Percentiles rank a stretch among this genome's conserved stretches.
phyloP scores from a whole-genome alignment of 495 filamentous ascomycete species.

The Jackrogersella multiformis region DNA sequence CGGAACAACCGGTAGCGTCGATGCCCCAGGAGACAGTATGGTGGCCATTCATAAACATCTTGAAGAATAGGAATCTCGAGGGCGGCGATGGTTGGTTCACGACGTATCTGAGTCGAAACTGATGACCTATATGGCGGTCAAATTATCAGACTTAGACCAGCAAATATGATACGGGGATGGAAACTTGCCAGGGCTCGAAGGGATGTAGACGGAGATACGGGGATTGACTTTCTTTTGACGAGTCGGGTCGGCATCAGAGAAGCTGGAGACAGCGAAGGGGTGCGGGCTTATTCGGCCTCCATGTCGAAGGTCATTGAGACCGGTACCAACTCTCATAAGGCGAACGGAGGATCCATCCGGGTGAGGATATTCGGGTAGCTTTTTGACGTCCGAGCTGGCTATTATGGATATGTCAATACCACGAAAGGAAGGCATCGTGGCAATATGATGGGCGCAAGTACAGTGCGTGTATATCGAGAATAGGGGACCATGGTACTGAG shows the following conservation, averaged over 20 bases:
- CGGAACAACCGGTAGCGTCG: conserved; percentile 38
- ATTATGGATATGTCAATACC: conserved; percentile 56
- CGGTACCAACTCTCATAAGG: conserved; percentile 36
- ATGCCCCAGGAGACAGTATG: conserved; percentile 59
- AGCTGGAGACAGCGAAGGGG: conserved; percentile 1
- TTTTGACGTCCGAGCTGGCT: conserved; percentile 42
- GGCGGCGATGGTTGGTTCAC: conserved; percentile 46
- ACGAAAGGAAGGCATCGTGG: conserved; percentile 58
- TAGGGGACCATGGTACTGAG: neutral
- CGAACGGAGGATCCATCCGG: conserved; percentile 57
- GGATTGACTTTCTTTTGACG: conserved; percentile 50
- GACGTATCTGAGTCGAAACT: conserved; percentile 57
- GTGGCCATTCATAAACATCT: conserved; percentile 60
- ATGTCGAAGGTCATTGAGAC: conserved; percentile 7
- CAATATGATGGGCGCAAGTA: neutral
- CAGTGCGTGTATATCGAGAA: neutral
- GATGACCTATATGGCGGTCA: conserved; percentile 46
- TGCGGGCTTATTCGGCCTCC: neutral
- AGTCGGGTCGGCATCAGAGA: conserved; percentile 27
- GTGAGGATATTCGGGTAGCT: conserved; percentile 60
- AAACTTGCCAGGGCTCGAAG: conserved; percentile 56
- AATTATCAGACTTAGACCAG: conserved; percentile 10
- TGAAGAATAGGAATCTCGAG: conserved; percentile 58
- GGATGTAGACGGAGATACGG: conserved; percentile 59
- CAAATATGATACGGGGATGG: neutral